phyloP scores from a whole-genome alignment of 108 stramenopile genomes.

The Skeletonema tropicum region DNA sequence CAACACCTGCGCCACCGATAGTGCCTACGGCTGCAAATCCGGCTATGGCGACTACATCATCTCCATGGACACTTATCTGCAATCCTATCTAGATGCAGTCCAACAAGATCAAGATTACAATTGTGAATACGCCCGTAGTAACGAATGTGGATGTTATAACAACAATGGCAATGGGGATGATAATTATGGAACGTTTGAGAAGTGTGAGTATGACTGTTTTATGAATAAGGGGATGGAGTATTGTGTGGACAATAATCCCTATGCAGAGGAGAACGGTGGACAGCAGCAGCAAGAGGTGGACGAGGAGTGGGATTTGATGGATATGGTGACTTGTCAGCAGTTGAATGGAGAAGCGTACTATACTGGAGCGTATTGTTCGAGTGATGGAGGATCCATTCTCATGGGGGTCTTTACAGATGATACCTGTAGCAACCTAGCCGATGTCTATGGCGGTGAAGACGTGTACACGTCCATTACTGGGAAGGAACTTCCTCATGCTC shows the following conservation, averaged over 20 bases:
- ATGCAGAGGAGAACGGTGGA: slow-evolving; percentile 61
- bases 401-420: slow-evolving; percentile 85
- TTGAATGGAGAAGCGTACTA: slow-evolving; percentile 57
- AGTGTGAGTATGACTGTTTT: slow-evolving; percentile 76
- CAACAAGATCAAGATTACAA: slow-evolving; percentile 59
- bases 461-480: slow-evolving; percentile 51
- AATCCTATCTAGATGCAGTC: slow-evolving; percentile 58
- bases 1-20: slow-evolving; percentile 53
- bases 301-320: slow-evolving; percentile 47
- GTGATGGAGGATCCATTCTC: slow-evolving; percentile 73
- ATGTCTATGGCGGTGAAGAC: slow-evolving; percentile 49
- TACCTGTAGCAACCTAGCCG: slow-evolving; percentile 66
- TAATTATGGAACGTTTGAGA: slow-evolving; percentile 53
- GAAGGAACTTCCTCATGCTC: slow-evolving; percentile 61
- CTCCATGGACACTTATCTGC: slow-evolving; percentile 80
- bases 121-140: slow-evolving; percentile 43
- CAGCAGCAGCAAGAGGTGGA: slow-evolving; percentile 24
- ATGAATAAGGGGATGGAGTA: slow-evolving; percentile 61
- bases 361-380: slow-evolving; percentile 82
- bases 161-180: slow-evolving; percentile 56
- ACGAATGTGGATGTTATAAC: slow-evolving; percentile 19
- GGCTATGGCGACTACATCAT: slow-evolving; percentile 88
- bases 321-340: slow-evolving; percentile 47
- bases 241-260: slow-evolving; percentile 68
- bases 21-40: slow-evolving; percentile 63